A percentile compares a stretch with the other conserved stretches of the same genome.
Conservation (phyloP, 441 rosid species). For the Codiaeum variegatum region DNA sequence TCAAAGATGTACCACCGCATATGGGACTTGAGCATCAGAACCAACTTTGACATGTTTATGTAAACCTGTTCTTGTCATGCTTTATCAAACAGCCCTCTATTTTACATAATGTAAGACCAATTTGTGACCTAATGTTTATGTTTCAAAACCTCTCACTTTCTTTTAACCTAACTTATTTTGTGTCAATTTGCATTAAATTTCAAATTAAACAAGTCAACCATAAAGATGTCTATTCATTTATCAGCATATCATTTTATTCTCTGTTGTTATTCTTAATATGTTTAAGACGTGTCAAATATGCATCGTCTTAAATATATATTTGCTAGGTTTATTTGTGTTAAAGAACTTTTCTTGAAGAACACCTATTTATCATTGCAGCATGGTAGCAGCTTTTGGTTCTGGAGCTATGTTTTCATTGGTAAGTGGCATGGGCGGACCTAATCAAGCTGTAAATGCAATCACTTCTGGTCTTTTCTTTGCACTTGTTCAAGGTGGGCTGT, state of each 20-base stretch:
- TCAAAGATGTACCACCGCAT: background rate
- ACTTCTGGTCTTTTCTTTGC: constrained; percentile 79
- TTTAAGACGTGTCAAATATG: background rate
- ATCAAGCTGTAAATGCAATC: constrained; percentile 65
- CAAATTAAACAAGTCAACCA: background rate
- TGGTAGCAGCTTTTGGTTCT: constrained; percentile 92
- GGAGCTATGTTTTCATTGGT: constrained; percentile 82
- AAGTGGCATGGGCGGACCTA: constrained; percentile 76
- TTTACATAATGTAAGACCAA: background rate
- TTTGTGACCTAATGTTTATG: background rate
- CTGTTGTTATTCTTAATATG: background rate
- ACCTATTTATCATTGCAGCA: constrained; percentile 44
- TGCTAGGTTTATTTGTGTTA: background rate
- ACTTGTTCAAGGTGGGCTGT: constrained; percentile 76
- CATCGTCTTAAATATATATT: background rate
- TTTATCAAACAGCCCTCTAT: background rate
- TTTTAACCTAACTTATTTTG: background rate
- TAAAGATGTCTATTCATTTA: background rate
- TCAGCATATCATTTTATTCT: background rate
- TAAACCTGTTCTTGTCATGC: background rate
- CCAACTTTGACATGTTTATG: background rate
- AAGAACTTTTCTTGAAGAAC: constrained; percentile 9
- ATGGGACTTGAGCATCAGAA: background rate
- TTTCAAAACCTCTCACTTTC: background rate
- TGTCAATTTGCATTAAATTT: background rate